A percentile compares a stretch with the other conserved stretches of the same genome.
phyloP scores from a whole-genome alignment of 352 stramenopile species.

The Phytophthora sp. region DNA sequence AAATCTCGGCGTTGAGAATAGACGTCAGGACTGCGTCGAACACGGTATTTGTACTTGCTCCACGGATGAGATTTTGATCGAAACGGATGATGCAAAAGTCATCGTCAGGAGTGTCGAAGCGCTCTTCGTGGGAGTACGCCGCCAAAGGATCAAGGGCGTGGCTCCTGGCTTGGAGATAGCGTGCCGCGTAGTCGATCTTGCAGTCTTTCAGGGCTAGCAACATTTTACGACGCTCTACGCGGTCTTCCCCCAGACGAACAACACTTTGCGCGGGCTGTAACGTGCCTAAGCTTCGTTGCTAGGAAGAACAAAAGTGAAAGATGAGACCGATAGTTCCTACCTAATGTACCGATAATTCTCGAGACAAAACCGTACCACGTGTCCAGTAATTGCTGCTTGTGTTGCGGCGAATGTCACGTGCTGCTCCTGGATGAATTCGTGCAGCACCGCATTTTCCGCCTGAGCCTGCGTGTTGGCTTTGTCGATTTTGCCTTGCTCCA shows the following conservation, averaged over 20 bases:
- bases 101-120: background rate
- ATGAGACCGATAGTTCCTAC: too few relatives aligned
- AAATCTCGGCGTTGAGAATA: background rate
- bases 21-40: background rate
- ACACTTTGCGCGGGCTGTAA: constrained; percentile 22
- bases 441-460: constrained; percentile 28
- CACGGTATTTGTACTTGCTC: background rate
- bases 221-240: constrained; percentile 27
- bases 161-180: background rate
- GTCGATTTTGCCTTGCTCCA: constrained; percentile 34
- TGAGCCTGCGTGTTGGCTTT: background rate
- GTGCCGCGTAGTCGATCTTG: background rate
- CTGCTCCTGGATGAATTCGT: constrained; percentile 39
- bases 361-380: constrained; percentile 22
- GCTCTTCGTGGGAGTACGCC: background rate
- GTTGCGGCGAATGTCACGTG: constrained; percentile 31
- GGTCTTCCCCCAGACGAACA: constrained; percentile 33
- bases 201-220: background rate
- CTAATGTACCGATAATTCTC: too few relatives aligned
- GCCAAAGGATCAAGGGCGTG: background rate
- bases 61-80: background rate
- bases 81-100: background rate
- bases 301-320: background rate
- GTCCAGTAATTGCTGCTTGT: constrained; percentile 26
- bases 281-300: background rate